phyloP scores from a whole-genome alignment of 148 eudicot genomes.

The Spergularia bocconei region DNA sequence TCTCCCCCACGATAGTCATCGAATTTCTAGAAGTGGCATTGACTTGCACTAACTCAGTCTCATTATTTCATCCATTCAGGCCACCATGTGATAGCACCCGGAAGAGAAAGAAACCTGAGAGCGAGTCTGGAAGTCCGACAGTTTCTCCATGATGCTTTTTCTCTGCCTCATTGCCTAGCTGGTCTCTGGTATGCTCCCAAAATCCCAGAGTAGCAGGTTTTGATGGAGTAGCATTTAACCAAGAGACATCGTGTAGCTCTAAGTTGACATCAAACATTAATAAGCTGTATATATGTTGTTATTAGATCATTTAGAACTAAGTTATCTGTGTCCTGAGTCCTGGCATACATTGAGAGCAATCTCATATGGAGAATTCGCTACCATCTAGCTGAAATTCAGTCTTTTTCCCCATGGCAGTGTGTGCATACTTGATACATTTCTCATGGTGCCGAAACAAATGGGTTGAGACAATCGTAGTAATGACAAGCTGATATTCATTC shows the following conservation, averaged over 20 bases:
- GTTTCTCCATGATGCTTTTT: conserved; percentile 21
- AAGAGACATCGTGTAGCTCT: conserved; percentile 1
- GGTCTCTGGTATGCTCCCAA: conserved; percentile 11
- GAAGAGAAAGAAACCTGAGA: conserved; percentile 41
- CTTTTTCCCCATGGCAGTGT: not conserved
- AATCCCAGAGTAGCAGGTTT: conserved; percentile 11
- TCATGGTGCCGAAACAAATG: not conserved
- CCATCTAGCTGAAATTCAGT: not conserved
- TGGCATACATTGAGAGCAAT: not conserved
- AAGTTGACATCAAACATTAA: conserved; percentile 3
- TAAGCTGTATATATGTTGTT: conserved; percentile 15
- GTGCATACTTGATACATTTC: not conserved
- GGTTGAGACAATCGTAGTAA: too few relatives aligned
- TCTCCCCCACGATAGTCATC: not conserved
- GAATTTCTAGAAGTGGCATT: not conserved
- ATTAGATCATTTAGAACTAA: not conserved
- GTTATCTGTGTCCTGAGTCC: not conserved
- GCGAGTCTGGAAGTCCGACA: conserved; percentile 37
- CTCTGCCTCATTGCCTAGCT: conserved; percentile 1
- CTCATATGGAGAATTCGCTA: conserved; percentile 6
- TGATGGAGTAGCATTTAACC: not conserved
- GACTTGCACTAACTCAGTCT: not conserved
- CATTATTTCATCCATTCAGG: conserved; percentile 27
- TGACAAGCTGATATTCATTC: too few relatives aligned
- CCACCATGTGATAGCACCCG: conserved; percentile 31